Evolutionary conservation across 129 eudicot genomes (phyloP).

Genomic region (Flaveria robusta): DNA sequence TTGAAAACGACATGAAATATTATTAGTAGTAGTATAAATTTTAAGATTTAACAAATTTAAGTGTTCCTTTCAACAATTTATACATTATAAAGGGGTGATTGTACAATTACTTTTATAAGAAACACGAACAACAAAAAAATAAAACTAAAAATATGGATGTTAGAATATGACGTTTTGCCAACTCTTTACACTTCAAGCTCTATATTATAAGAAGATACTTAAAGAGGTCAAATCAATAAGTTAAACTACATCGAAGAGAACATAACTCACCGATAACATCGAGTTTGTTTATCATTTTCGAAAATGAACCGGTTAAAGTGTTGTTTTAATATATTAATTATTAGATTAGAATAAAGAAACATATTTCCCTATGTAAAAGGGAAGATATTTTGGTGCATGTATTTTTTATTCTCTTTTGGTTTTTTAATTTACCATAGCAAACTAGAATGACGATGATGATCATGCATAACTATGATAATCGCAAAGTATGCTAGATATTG

Average conservation of each 20-base stretch:
- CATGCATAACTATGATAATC: neutral
- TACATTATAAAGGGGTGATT: neutral
- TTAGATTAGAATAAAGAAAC: neutral
- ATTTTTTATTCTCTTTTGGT: neutral
- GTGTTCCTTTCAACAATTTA: neutral
- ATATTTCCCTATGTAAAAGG: neutral
- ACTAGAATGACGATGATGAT: neutral
- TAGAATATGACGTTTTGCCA: neutral
- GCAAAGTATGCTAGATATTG: neutral
- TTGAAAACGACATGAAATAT: too few relatives aligned
- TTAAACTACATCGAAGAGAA: neutral
- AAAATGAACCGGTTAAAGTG: neutral
- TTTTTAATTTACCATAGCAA: neutral
- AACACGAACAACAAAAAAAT: neutral
- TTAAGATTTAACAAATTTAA: neutral
- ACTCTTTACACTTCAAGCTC: neutral
- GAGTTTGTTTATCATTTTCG: neutral
- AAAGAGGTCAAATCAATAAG: neutral
- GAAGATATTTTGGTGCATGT: neutral
- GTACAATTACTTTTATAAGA: neutral
- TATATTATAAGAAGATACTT: neutral
- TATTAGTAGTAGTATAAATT: neutral
- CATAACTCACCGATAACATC: neutral
- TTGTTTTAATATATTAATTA: constrained; percentile 4
- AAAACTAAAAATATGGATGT: neutral